Conservation (phyloP, 2,329 filamentous ascomycete genomes). For the Reticulascus tulasneorum region DNA sequence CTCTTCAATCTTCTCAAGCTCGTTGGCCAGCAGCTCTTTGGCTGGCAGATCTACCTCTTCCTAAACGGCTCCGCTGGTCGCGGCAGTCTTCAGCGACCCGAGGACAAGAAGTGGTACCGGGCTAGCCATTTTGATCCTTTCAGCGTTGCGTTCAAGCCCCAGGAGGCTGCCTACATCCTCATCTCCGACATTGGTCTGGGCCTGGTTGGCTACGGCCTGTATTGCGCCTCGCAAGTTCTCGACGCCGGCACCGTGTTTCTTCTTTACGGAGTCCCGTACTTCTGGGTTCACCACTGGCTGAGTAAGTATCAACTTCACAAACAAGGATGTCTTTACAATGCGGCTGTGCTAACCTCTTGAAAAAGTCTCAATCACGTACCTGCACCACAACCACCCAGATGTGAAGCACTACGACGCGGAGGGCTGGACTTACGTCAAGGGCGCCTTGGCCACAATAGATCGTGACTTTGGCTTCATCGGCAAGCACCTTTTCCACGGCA, state of each 20-base stretch:
- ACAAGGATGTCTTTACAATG: conserved; percentile 1
- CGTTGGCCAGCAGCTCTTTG: conserved; percentile 59
- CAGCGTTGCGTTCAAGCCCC: conserved; percentile 56
- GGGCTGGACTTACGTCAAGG: conserved; percentile 58
- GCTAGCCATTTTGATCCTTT: conserved; percentile 59
- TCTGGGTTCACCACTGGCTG: conserved; percentile 70
- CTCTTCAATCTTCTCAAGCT: conserved; percentile 50
- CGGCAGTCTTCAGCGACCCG: conserved; percentile 42
- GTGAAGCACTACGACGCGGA: conserved; percentile 49
- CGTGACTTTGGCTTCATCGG: conserved; percentile 60
- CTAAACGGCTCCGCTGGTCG: conserved; percentile 51
- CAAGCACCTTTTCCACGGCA: conserved; percentile 60
- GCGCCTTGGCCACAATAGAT: conserved; percentile 58
- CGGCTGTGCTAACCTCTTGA: conserved; percentile 14
- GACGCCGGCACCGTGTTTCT: conserved; percentile 53
- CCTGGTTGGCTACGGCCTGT: conserved; percentile 47
- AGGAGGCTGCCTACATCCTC: conserved; percentile 52
- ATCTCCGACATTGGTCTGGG: conserved; percentile 58
- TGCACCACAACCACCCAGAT: conserved; percentile 65
- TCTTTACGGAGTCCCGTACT: conserved; percentile 60
- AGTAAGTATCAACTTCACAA: conserved; percentile 41
- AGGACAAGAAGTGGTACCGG: conserved; percentile 33
- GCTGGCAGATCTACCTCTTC: conserved; percentile 61
- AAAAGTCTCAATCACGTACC: conserved; percentile 69
- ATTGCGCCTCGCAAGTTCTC: conserved; percentile 47